A percentile compares a stretch with the other conserved stretches of the same genome.
phyloP scores from a whole-genome alignment of 169 alveolate genomes.

The Pseudocohnilembus persalinus region DNA sequence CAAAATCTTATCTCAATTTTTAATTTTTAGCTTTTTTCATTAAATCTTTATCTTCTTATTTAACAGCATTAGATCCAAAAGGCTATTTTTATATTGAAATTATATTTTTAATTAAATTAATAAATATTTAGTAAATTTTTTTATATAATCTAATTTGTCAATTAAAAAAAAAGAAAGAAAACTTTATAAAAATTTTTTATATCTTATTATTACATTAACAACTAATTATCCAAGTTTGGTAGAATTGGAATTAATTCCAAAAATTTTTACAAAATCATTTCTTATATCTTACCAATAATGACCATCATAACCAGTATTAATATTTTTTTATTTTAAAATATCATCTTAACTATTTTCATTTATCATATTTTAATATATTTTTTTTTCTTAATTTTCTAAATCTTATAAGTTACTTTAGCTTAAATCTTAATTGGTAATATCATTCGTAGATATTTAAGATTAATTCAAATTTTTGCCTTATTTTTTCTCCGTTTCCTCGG shows the following conservation, averaged over 20 bases:
- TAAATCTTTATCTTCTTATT: constrained; percentile 13
- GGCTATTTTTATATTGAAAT: constrained; percentile 25
- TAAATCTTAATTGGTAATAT: neutral
- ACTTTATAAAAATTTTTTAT: too few species aligned
- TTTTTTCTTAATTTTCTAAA: too few species aligned
- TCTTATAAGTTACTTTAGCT: neutral
- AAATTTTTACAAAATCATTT: neutral
- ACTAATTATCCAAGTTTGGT: neutral
- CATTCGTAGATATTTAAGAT: too few species aligned
- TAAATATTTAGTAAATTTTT: too few species aligned
- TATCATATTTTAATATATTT: too few species aligned
- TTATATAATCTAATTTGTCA: too few species aligned
- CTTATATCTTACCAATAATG: neutral
- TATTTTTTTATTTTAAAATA: too few species aligned
- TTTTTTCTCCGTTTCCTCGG: too few species aligned
- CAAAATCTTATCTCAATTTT: constrained; percentile 23
- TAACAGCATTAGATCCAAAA: constrained; percentile 22
- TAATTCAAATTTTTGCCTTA: too few species aligned
- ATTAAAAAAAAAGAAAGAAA: too few species aligned
- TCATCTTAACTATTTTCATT: neutral
- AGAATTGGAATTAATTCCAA: neutral
- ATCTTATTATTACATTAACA: neutral
- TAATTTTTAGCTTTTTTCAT: constrained; percentile 33
- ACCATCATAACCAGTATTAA: neutral
- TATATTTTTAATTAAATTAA: too few species aligned